These are phyloP conservation scores for Paramyrothecium roridum DNA, from an alignment of 2,329 filamentous ascomycete species.

Conservation along the genomic window DNA sequence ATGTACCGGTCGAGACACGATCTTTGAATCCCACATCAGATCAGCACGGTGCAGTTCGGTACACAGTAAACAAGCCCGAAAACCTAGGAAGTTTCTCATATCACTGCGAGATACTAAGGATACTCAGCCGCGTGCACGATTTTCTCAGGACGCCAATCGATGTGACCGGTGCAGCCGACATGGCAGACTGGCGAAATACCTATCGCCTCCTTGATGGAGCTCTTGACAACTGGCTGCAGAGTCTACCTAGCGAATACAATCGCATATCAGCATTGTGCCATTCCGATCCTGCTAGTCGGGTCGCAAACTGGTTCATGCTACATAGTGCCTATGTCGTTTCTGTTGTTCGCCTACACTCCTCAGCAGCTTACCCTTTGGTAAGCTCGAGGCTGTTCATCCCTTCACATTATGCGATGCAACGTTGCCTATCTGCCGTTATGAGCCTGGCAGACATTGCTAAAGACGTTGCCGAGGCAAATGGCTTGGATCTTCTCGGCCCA, in stretches of 20 bases:
- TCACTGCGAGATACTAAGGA: conserved; percentile 40
- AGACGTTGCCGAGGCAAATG: conserved; percentile 40
- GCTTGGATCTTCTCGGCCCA: conserved; percentile 37
- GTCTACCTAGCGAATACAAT: conserved; percentile 40
- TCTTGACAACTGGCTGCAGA: conserved; percentile 38
- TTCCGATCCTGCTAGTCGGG: conserved; percentile 40
- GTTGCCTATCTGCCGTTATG: conserved; percentile 40
- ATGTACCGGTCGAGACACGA: conserved; percentile 39
- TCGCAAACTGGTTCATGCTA: conserved; percentile 45
- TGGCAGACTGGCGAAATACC: conserved; percentile 36
- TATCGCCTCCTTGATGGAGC: conserved; percentile 35
- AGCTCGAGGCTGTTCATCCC: conserved; percentile 38
- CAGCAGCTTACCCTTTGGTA: conserved; percentile 37
- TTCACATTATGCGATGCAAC: conserved; percentile 41
- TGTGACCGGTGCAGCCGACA: conserved; percentile 31
- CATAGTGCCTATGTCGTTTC: conserved; percentile 42
- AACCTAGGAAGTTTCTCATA: conserved; percentile 43
- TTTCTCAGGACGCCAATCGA: conserved; percentile 38
- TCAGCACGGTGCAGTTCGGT: conserved; percentile 18
- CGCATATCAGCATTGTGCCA: conserved; percentile 42
- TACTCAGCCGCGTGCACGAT: conserved; percentile 38
- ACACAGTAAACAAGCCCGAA: conserved; percentile 33
- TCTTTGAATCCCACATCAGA: conserved; percentile 20
- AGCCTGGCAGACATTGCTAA: conserved; percentile 39
- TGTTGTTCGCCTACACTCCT: conserved; percentile 40